A percentile compares a stretch with the other conserved stretches of the same genome.
Evolutionary conservation across 108 stramenopile species (phyloP).

Genomic region (Cyclotella baltica): DNA sequence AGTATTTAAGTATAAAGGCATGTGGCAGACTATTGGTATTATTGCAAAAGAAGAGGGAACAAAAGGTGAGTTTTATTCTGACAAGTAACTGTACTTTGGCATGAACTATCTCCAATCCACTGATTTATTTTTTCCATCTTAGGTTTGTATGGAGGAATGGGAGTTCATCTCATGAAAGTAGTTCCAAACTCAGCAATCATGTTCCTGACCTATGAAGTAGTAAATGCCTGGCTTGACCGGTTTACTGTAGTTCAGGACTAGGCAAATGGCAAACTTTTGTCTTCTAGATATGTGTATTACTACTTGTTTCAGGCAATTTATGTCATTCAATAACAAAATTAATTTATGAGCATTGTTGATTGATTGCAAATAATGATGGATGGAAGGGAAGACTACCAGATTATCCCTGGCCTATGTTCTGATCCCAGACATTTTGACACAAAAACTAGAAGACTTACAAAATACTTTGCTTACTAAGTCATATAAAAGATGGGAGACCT

Average conservation of each 20-base stretch:
- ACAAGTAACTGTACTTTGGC: neutral
- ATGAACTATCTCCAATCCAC: neutral
- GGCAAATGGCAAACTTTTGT: neutral
- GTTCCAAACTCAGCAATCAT: constrained; percentile 96
- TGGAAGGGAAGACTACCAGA: too few relatives aligned
- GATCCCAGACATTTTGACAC: too few relatives aligned
- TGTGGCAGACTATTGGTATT: constrained; percentile 90
- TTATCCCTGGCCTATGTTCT: too few relatives aligned
- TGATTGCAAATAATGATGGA: neutral
- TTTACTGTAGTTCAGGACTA: constrained; percentile 64
- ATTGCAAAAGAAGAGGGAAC: constrained; percentile 91
- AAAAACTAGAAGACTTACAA: too few relatives aligned
- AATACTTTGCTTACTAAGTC: too few relatives aligned
- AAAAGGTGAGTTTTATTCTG: constrained; percentile 53
- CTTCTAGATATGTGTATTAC: too few relatives aligned
- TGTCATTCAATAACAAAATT: neutral
- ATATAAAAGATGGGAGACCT: too few relatives aligned
- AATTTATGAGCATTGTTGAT: neutral
- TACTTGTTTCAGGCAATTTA: too few relatives aligned
- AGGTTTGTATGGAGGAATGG: constrained; percentile 92
- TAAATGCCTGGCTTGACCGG: constrained; percentile 66
- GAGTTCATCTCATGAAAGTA: constrained; percentile 89
- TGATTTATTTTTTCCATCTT: neutral
- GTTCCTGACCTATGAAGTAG: constrained; percentile 90
- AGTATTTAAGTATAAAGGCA: constrained; percentile 92